Evolutionary conservation across 2,329 filamentous ascomycete genomes (phyloP).

Genomic region (Ceratocystis cacaofunesta): DNA sequence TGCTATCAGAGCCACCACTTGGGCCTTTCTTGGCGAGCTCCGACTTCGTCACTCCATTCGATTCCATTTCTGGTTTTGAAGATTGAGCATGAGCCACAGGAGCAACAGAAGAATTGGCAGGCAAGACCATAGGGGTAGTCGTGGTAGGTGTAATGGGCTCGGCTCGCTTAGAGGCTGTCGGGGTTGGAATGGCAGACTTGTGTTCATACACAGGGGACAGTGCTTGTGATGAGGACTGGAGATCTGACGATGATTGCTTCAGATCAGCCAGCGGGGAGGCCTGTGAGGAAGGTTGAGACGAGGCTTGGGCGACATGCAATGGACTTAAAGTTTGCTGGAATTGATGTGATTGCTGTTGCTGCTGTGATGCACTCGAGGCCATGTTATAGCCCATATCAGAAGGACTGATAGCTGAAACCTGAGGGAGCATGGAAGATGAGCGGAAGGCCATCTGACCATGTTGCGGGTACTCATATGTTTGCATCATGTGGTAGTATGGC

Average conservation of each 20-base stretch:
- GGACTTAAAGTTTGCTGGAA: not conserved
- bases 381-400: not conserved
- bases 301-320: not conserved
- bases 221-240: not conserved
- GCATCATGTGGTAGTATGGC: slow-evolving; percentile 4
- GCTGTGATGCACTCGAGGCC: slow-evolving; percentile 6
- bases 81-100: not conserved
- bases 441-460: slow-evolving; percentile 3
- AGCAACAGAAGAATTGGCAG: not conserved
- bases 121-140: too few species aligned
- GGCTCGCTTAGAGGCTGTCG: not conserved
- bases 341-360: slow-evolving; percentile 3
- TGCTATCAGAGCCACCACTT: not conserved
- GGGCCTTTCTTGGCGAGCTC: slow-evolving; percentile 5
- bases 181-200: slow-evolving; percentile 2
- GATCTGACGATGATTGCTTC: not conserved
- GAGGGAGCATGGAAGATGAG: not conserved
- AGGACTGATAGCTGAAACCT: not conserved
- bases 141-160: not conserved
- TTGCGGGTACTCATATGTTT: slow-evolving; percentile 6
- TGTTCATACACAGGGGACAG: slow-evolving; percentile 14
- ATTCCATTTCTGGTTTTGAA: not conserved
- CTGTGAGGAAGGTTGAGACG: not conserved
- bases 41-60: not conserved
- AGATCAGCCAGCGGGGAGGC: not conserved